Evolutionary conservation across 129 eudicot genomes (phyloP).

Genomic region (Helianthus tuberosus): DNA sequence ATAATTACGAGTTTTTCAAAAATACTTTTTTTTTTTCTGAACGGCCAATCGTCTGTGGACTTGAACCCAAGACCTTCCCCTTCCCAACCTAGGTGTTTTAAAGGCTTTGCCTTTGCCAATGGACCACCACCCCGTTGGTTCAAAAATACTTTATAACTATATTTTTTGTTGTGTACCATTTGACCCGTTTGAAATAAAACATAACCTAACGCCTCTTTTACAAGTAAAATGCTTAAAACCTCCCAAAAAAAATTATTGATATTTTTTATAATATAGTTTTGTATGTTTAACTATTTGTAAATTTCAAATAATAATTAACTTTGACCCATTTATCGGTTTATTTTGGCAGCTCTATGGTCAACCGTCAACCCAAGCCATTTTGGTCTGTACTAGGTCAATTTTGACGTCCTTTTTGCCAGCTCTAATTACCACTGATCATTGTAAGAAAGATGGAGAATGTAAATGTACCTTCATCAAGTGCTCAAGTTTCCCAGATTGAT

Average conservation of each 20-base stretch:
- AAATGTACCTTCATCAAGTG: constrained; percentile 77
- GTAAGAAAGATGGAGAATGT: background rate
- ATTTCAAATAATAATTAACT: background rate
- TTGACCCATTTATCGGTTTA: background rate
- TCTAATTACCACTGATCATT: background rate
- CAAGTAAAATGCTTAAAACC: background rate
- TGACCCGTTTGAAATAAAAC: background rate
- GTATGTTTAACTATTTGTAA: background rate
- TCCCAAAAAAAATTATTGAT: background rate
- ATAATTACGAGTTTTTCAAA: background rate
- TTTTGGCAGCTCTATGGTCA: background rate
- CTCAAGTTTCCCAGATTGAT: constrained; percentile 89
- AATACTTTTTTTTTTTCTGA: no score
- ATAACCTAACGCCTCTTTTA: background rate
- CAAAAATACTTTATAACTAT: background rate
- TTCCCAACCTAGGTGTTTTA: no score
- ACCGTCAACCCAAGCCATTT: no score
- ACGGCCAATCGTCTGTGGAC: no score
- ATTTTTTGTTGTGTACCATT: background rate
- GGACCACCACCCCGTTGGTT: no score
- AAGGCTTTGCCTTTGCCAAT: no score
- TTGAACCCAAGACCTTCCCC: no score
- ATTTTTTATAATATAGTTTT: no score
- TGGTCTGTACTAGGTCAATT: no score
- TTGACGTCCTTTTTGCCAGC: background rate